phyloP scores from a whole-genome alignment of 106 monocot genomes.

The Narthecium ossifragum region DNA sequence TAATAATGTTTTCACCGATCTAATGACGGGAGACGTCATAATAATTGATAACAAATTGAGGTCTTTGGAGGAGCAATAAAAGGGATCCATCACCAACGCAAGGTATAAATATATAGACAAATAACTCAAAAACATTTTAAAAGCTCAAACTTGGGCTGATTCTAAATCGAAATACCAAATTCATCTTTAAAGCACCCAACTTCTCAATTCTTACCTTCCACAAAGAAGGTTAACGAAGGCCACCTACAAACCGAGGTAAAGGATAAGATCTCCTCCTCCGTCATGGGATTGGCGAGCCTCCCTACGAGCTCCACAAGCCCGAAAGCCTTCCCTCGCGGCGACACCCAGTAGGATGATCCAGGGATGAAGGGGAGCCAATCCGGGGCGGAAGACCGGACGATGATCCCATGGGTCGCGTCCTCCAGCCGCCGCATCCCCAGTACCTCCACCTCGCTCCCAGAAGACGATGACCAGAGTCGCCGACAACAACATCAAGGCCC shows the following conservation, averaged over 20 bases:
- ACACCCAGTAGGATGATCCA: slow-evolving; percentile 12
- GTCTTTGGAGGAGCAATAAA: too few species aligned
- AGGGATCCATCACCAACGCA: too few species aligned
- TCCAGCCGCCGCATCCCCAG: slow-evolving; percentile 25
- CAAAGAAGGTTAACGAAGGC: slow-evolving; percentile 31
- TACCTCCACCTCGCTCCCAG: slow-evolving; percentile 7
- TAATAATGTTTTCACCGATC: too few species aligned
- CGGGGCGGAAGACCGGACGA: slow-evolving; percentile 5
- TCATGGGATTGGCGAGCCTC: slow-evolving; percentile 9
- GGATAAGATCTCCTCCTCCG: slow-evolving; percentile 15
- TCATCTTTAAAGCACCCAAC: neutral
- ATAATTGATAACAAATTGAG: too few species aligned
- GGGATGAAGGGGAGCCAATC: slow-evolving; percentile 10
- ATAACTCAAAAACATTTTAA: too few species aligned
- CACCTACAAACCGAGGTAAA: slow-evolving; percentile 15
- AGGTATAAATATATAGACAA: too few species aligned
- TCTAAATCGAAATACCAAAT: too few species aligned
- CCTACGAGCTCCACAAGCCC: slow-evolving; percentile 17
- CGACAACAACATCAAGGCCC: too few species aligned
- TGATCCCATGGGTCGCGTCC: slow-evolving; percentile 9
- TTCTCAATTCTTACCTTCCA: slow-evolving; percentile 15
- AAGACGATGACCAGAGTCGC: slow-evolving; percentile 8
- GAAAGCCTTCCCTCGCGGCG: neutral
- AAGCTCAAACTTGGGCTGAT: too few species aligned
- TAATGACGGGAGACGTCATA: too few species aligned